These are phyloP conservation scores for Malus hybrid DNA, from an alignment of 331 rosid species.

Conservation along the genomic window DNA sequence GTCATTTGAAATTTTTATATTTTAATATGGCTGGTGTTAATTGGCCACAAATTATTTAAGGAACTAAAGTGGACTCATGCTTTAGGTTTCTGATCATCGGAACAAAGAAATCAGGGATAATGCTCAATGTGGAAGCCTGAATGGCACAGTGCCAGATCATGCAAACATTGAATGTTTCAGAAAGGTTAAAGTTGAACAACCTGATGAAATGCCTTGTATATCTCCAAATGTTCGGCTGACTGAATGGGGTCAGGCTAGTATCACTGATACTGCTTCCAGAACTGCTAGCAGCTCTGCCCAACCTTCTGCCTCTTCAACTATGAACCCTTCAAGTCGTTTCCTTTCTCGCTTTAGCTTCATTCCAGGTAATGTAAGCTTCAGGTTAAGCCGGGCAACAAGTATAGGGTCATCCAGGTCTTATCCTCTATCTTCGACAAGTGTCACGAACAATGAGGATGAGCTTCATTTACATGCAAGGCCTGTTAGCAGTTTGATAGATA, in stretches of 20 bases:
- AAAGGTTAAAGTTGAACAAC: constrained; percentile 38
- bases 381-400: constrained; percentile 83
- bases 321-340: constrained; percentile 63
- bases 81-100: constrained; percentile 57
- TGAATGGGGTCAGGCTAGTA: constrained; percentile 49
- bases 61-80: constrained; percentile 25
- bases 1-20: neutral
- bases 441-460: constrained; percentile 60
- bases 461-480: constrained; percentile 33
- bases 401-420: constrained; percentile 77
- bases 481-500: constrained; percentile 25
- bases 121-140: constrained; percentile 30
- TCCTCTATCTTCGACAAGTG: constrained; percentile 57
- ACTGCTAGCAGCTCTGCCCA: constrained; percentile 47
- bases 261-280: constrained; percentile 34
- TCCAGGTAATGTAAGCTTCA: constrained; percentile 81
- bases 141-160: constrained; percentile 35
- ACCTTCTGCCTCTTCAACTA: constrained; percentile 48
- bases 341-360: constrained; percentile 80
- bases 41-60: constrained; percentile 5
- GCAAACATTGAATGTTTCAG: constrained; percentile 44
- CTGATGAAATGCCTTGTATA: constrained; percentile 44
- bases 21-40: constrained; percentile 2
- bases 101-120: constrained; percentile 41
- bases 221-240: constrained; percentile 42